These are phyloP conservation scores for Mycena epipterygia DNA, from an alignment of 768 basidiomycete species.

Conservation along the genomic window DNA sequence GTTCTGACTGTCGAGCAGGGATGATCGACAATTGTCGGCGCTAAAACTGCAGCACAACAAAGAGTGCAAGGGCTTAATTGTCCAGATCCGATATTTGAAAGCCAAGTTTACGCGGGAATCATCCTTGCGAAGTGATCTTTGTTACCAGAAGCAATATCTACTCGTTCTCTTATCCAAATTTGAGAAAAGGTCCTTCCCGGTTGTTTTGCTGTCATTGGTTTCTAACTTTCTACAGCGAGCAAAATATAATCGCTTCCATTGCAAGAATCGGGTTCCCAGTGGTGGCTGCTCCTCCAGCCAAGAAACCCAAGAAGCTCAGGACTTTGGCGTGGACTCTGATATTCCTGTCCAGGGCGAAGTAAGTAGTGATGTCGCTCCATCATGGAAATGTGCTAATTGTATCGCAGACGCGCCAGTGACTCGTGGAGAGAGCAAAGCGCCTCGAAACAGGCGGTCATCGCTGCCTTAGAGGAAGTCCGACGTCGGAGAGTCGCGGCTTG, in stretches of 20 bases:
- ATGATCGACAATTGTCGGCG: constrained; percentile 65
- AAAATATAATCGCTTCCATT: constrained; percentile 80
- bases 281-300: constrained; percentile 50
- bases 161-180: constrained; percentile 77
- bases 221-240: constrained; percentile 62
- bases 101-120: constrained; percentile 92
- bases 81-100: constrained; percentile 93
- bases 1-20: constrained; percentile 51
- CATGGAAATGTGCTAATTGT: constrained; percentile 22
- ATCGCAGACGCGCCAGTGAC: constrained; percentile 68
- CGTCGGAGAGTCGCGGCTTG: constrained; percentile 55
- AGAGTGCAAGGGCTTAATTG: constrained; percentile 91
- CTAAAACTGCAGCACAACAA: constrained; percentile 80
- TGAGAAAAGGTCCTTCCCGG: constrained; percentile 73
- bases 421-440: constrained; percentile 74
- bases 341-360: constrained; percentile 78
- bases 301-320: constrained; percentile 67
- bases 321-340: constrained; percentile 68
- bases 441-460: constrained; percentile 70
- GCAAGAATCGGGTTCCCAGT: constrained; percentile 80
- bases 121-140: constrained; percentile 79
- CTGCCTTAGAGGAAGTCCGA: constrained; percentile 81
- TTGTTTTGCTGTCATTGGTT: constrained; percentile 11
- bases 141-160: constrained; percentile 92
- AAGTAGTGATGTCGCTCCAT: constrained; percentile 41